phyloP scores from a whole-genome alignment of 1,139 yeast genomes.

The Yamadazyma atlantica region DNA sequence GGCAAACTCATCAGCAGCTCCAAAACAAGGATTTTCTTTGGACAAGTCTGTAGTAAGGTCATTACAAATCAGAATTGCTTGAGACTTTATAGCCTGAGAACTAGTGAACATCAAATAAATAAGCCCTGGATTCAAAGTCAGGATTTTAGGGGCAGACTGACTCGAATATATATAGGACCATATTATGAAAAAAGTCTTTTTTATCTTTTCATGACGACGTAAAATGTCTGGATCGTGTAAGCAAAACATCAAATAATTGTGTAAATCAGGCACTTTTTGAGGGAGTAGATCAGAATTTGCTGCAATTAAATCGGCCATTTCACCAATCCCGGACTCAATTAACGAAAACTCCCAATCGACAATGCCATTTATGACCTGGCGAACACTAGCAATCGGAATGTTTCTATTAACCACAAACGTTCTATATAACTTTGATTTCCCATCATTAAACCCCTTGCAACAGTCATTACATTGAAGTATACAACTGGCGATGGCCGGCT shows the following conservation, averaged over 20 bases:
- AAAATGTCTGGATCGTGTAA: not conserved
- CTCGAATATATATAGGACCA: not conserved
- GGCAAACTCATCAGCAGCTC: slow-evolving; percentile 56
- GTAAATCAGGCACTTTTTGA: no score
- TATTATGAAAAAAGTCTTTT: not conserved
- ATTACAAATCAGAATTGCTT: slow-evolving; percentile 19
- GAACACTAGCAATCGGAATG: slow-evolving; percentile 48
- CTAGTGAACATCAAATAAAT: slow-evolving; percentile 51
- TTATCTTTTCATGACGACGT: not conserved
- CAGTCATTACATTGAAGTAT: slow-evolving; percentile 54
- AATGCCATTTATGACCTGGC: slow-evolving; percentile 50
- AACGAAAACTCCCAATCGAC: slow-evolving; percentile 49
- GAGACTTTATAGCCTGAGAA: slow-evolving; percentile 33
- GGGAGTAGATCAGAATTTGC: no score
- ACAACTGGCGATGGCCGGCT: slow-evolving; percentile 36
- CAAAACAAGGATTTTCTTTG: not conserved
- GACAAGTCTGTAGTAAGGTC: not conserved
- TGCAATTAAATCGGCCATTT: no score
- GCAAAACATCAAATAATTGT: not conserved
- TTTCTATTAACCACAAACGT: slow-evolving; percentile 52
- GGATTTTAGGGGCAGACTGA: not conserved
- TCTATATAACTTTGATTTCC: slow-evolving; percentile 50
- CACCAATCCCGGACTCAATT: slow-evolving; percentile 11
- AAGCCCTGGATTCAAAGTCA: slow-evolving; percentile 41
- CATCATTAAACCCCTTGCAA: slow-evolving; percentile 48